Evolutionary conservation across 495 filamentous ascomycete genomes (phyloP).

Genomic region (Rostrohypoxylon terebratum): DNA sequence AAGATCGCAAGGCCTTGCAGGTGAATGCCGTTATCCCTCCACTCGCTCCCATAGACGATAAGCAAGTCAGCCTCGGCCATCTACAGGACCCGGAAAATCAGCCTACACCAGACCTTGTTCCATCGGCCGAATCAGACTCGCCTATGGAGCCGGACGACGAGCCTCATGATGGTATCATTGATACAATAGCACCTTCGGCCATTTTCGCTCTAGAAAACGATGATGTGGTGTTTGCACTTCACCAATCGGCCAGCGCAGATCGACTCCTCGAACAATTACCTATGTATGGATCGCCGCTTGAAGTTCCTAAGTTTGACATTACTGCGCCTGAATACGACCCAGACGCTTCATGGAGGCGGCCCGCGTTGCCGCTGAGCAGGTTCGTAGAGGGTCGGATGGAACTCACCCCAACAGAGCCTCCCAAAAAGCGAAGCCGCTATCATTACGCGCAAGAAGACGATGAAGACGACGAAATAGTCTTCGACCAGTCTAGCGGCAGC

Average conservation of each 20-base stretch:
- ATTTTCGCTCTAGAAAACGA: constrained; percentile 86
- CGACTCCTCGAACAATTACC: constrained; percentile 89
- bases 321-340: constrained; percentile 67
- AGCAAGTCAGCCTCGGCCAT: constrained; percentile 41
- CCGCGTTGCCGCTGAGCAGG: constrained; percentile 86
- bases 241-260: constrained; percentile 79
- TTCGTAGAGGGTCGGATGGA: constrained; percentile 84
- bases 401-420: constrained; percentile 72
- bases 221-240: constrained; percentile 82
- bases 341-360: constrained; percentile 78
- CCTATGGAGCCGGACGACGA: constrained; percentile 62
- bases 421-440: constrained; percentile 81
- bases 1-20: constrained; percentile 73
- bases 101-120: constrained; percentile 77
- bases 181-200: constrained; percentile 72
- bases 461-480: constrained; percentile 65
- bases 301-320: constrained; percentile 66
- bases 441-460: constrained; percentile 78
- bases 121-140: constrained; percentile 66
- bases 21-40: constrained; percentile 66
- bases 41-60: constrained; percentile 38
- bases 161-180: constrained; percentile 53
- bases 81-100: constrained; percentile 54
- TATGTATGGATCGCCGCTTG: constrained; percentile 74
- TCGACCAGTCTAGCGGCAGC: constrained; percentile 57